A percentile compares a stretch with the other conserved stretches of the same genome.
These are phyloP conservation scores for Syzygium oleosum DNA, from an alignment of 345 rosid species.

Conservation along the genomic window DNA sequence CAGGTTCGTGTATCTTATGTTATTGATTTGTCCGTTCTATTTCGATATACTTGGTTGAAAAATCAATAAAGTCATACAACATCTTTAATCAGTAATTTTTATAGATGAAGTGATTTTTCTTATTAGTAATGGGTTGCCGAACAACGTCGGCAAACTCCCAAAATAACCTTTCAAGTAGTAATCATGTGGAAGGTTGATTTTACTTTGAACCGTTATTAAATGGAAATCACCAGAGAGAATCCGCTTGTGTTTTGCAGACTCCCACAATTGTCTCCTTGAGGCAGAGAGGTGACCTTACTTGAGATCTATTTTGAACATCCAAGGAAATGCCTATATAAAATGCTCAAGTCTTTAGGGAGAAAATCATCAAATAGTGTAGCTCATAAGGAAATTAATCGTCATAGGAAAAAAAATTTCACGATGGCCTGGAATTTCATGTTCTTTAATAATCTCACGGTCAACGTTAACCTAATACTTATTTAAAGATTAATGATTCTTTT, in stretches of 20 bases:
- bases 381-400: too few relatives aligned
- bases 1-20: too few relatives aligned
- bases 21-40: too few relatives aligned
- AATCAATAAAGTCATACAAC: too few relatives aligned
- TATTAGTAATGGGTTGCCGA: too few relatives aligned
- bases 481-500: too few relatives aligned
- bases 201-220: background rate
- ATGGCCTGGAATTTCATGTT: too few relatives aligned
- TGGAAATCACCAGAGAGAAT: rapidly evolving
- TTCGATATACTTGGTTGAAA: background rate
- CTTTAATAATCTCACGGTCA: too few relatives aligned
- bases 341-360: background rate
- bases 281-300: background rate
- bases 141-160: background rate
- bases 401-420: too few relatives aligned
- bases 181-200: background rate
- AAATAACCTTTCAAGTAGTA: background rate
- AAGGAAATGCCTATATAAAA: background rate
- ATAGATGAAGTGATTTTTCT: too few relatives aligned
- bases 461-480: too few relatives aligned
- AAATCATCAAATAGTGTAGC: background rate
- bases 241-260: background rate
- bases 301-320: background rate
- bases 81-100: background rate
- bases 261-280: too few relatives aligned